Percentiles rank a stretch among this genome's conserved stretches.
phyloP scores from a whole-genome alignment of 345 rosid species.

The Psidium friedrichsthalianum region DNA sequence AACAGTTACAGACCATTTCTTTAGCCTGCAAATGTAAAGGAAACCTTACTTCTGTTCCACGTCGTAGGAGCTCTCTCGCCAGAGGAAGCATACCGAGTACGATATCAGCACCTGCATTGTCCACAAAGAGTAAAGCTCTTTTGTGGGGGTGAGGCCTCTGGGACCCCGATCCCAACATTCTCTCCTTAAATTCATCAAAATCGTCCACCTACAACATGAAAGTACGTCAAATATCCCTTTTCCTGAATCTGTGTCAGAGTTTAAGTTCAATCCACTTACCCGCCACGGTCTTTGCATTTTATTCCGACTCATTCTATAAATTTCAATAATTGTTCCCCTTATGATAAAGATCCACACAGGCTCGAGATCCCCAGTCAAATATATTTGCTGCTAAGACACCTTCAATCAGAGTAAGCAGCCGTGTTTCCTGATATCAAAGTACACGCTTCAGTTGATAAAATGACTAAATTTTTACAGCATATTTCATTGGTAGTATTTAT shows the following conservation, averaged over 20 bases:
- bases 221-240: neutral
- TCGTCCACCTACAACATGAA: slow-evolving; percentile 67
- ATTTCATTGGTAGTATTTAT: neutral
- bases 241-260: neutral
- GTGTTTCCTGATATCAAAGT: slow-evolving; percentile 53
- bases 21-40: neutral
- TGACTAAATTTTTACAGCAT: neutral
- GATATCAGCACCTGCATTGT: slow-evolving; percentile 93
- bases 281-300: slow-evolving; percentile 99
- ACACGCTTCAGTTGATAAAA: neutral
- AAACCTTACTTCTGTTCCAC: slow-evolving; percentile 79
- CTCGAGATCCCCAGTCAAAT: slow-evolving; percentile 99
- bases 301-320: slow-evolving; percentile 96
- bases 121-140: slow-evolving; percentile 94
- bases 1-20: neutral
- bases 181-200: slow-evolving; percentile 79
- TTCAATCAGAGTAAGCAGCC: slow-evolving; percentile 81
- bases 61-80: slow-evolving; percentile 88
- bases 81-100: slow-evolving; percentile 97
- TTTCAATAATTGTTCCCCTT: slow-evolving; percentile 98
- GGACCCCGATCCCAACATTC: slow-evolving; percentile 65
- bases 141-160: slow-evolving; percentile 66
- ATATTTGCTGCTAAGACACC: slow-evolving; percentile 99
- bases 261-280: slow-evolving; percentile 30
- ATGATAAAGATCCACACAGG: slow-evolving; percentile 97